Conservation (phyloP, 2,329 filamentous ascomycete species). For the Penicillium sclerotigenum region DNA sequence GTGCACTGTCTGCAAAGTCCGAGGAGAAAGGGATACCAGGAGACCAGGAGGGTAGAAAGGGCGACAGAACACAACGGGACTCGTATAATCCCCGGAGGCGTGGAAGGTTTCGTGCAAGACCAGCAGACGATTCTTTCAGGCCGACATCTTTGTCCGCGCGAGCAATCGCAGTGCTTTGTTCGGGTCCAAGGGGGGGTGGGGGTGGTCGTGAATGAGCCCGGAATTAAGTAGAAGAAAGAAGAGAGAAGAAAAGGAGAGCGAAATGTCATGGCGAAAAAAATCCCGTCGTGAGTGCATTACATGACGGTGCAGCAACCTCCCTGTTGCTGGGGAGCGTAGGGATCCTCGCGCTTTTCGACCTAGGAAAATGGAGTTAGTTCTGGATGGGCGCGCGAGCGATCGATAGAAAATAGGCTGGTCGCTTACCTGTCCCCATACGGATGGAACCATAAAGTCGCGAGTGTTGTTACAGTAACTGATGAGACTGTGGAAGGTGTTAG, state of each 20-base stretch:
- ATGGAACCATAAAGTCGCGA: conserved; percentile 98
- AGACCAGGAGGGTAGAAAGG: background rate
- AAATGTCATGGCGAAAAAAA: conserved; percentile 23
- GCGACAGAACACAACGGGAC: conserved; percentile 7
- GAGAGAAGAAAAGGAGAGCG: conserved; percentile 12
- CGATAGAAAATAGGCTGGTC: conserved; percentile 7
- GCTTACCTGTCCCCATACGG: conserved; percentile 79
- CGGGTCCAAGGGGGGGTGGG: conserved; percentile 11
- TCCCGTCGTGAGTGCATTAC: conserved; percentile 53
- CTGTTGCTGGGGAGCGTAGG: conserved; percentile 93
- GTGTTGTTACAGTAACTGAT: conserved; percentile 98
- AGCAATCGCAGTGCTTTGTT: conserved; percentile 14
- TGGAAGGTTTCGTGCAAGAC: conserved; percentile 21
- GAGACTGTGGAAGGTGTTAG: conserved; percentile 59
- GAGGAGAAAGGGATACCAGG: background rate
- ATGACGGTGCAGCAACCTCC: conserved; percentile 94
- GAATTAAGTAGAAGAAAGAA: conserved; percentile 22
- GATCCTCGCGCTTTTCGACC: conserved; percentile 93
- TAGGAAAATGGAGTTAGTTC: conserved; percentile 30
- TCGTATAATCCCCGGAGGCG: conserved; percentile 6
- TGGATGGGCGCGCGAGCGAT: conserved; percentile 4
- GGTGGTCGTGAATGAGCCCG: conserved; percentile 17
- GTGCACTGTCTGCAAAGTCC: conserved; percentile 9
- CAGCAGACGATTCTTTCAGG: conserved; percentile 23
- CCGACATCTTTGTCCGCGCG: conserved; percentile 19